Percentiles rank a stretch among this genome's conserved stretches.
phyloP scores from a whole-genome alignment of 2,329 filamentous ascomycete genomes.

The Onygenales sp. region DNA sequence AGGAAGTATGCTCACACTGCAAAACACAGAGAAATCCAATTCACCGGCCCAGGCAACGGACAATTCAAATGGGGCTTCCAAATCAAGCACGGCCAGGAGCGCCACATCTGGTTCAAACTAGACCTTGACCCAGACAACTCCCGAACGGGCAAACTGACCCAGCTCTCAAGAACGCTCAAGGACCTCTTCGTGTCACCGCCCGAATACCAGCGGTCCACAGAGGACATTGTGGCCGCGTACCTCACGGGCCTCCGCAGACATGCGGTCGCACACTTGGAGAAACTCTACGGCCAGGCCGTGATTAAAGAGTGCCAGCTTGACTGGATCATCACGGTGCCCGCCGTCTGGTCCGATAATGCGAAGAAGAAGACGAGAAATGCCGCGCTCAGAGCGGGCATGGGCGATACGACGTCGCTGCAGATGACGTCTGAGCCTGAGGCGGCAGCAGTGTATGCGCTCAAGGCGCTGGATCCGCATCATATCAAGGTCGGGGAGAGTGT shows the following conservation, averaged over 20 bases:
- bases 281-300: constrained; percentile 1
- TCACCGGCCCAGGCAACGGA: neutral
- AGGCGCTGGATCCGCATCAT: constrained; percentile 1
- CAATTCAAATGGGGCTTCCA: constrained; percentile 3
- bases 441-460: constrained; percentile 1
- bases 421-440: constrained; percentile 2
- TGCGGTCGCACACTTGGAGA: constrained; percentile 1
- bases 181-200: constrained; percentile 2
- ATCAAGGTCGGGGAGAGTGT: constrained; percentile 3
- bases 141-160: neutral
- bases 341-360: constrained; percentile 1
- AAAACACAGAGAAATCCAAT: constrained; percentile 1
- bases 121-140: constrained; percentile 1
- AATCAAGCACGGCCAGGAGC: constrained; percentile 2
- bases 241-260: constrained; percentile 1
- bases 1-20: neutral
- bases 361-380: constrained; percentile 2
- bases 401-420: constrained; percentile 1
- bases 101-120: constrained; percentile 3
- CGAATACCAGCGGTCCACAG: constrained; percentile 1
- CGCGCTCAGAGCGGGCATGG: constrained; percentile 1
- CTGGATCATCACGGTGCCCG: constrained; percentile 3
- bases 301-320: constrained; percentile 1
- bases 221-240: constrained; percentile 1
- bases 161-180: constrained; percentile 1